Percentiles rank a stretch among this genome's conserved stretches.
phyloP scores from a whole-genome alignment of 2,329 filamentous ascomycete species.

The Metarhizium humberi region DNA sequence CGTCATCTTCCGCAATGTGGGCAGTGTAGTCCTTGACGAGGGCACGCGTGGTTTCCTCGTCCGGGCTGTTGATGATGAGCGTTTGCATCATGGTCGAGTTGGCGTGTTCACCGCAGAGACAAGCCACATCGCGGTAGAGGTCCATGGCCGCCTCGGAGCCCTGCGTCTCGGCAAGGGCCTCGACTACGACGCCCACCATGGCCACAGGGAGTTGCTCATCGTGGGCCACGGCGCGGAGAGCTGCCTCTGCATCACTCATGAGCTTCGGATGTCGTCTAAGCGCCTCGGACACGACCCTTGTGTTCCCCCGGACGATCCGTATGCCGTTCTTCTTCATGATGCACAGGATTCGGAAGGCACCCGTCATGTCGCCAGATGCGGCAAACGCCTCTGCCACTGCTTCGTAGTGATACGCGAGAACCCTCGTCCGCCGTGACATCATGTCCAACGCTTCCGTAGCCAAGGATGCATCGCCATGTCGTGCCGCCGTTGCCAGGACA shows the following conservation, averaged over 20 bases:
- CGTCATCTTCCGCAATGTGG: conserved; percentile 9
- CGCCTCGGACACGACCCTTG: conserved; percentile 50
- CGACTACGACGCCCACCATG: conserved; percentile 23
- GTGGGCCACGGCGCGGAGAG: conserved; percentile 43
- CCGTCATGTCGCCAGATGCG: conserved; percentile 46
- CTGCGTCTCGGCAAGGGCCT: conserved; percentile 19
- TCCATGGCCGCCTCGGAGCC: conserved; percentile 22
- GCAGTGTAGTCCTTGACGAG: conserved; percentile 22
- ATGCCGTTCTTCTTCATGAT: conserved; percentile 55
- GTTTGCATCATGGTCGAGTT: conserved; percentile 17
- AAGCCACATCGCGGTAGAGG: conserved; percentile 20
- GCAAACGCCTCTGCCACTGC: conserved; percentile 65
- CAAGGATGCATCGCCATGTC: conserved; percentile 56
- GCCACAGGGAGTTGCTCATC: conserved; percentile 26
- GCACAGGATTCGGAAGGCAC: conserved; percentile 60
- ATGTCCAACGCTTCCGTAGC: conserved; percentile 60
- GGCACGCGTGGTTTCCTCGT: conserved; percentile 13
- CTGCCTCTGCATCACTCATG: conserved; percentile 41
- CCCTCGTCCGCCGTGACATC: conserved; percentile 28
- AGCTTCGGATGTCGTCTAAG: conserved; percentile 39
- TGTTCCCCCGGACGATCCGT: conserved; percentile 49
- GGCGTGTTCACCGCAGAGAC: conserved; percentile 19
- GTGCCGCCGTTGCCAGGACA: conserved; percentile 63
- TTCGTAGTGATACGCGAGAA: conserved; percentile 68
- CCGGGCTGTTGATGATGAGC: conserved; percentile 20